phyloP scores from a whole-genome alignment of 1,284 basidiomycete genomes.

The Austroboletus rostrupii region DNA sequence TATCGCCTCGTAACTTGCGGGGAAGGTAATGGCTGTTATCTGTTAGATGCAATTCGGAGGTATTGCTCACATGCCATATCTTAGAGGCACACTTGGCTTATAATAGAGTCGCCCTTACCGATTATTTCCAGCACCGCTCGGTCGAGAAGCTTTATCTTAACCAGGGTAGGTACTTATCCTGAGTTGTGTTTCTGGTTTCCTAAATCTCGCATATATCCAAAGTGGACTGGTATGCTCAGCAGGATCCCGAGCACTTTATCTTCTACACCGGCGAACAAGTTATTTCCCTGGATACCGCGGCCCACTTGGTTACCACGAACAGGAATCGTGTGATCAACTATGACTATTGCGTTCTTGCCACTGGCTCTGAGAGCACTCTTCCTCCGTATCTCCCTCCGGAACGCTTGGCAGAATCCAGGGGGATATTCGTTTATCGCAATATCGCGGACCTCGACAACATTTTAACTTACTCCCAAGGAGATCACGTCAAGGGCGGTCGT shows the following conservation, averaged over 20 bases:
- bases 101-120: constrained; percentile 57
- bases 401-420: constrained; percentile 35
- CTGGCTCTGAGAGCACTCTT: constrained; percentile 67
- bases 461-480: constrained; percentile 50
- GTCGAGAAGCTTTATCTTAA: constrained; percentile 68
- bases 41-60: constrained; percentile 5
- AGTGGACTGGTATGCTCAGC: constrained; percentile 59
- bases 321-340: constrained; percentile 51
- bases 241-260: constrained; percentile 48
- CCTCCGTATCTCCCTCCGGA: constrained; percentile 56
- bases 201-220: not conserved
- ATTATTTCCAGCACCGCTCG: constrained; percentile 63
- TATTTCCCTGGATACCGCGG: constrained; percentile 40
- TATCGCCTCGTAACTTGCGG: constrained; percentile 62
- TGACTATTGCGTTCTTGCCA: constrained; percentile 66
- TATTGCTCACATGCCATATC: not conserved
- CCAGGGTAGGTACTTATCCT: constrained; percentile 31
- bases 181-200: not conserved
- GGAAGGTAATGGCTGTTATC: constrained; percentile 39
- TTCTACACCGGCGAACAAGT: constrained; percentile 58
- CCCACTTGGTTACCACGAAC: constrained; percentile 45
- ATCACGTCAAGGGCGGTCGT: constrained; percentile 36
- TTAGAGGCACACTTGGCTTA: constrained; percentile 34
- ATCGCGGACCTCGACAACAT: constrained; percentile 64
- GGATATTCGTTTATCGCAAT: constrained; percentile 73